Evolutionary conservation across 1,139 yeast species (phyloP).

Genomic region (Scheffersomyces cryptocercus): DNA sequence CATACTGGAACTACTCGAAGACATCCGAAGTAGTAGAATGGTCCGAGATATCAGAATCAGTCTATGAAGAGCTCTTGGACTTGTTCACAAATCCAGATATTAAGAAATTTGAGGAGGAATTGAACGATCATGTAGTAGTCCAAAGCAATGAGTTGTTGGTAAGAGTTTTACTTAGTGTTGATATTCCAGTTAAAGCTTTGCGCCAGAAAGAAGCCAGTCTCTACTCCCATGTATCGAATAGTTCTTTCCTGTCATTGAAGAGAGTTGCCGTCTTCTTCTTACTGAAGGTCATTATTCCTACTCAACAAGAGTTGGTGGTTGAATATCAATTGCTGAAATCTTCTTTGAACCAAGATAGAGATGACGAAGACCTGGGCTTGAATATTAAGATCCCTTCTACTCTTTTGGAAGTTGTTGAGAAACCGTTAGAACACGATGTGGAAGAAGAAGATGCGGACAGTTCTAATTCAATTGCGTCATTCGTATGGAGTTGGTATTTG

Average conservation of each 20-base stretch:
- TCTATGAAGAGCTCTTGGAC: slow-evolving; percentile 41
- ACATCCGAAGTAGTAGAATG: slow-evolving; percentile 26
- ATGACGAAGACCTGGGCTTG: slow-evolving; percentile 14
- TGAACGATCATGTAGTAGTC: slow-evolving; percentile 30
- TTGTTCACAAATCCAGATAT: slow-evolving; percentile 29
- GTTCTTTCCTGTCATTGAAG: slow-evolving; percentile 29
- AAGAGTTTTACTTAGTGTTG: slow-evolving; percentile 24
- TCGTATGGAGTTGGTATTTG: slow-evolving; percentile 72
- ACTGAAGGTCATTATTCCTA: slow-evolving; percentile 29
- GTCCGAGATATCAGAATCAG: slow-evolving; percentile 23
- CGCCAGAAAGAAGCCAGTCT: slow-evolving; percentile 17
- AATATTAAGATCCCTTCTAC: slow-evolving; percentile 35
- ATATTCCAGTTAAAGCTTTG: slow-evolving; percentile 14
- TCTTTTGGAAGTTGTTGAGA: slow-evolving; percentile 27
- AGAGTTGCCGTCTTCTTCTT: slow-evolving; percentile 41
- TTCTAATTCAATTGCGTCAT: slow-evolving; percentile 36
- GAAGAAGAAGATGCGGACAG: slow-evolving; percentile 35
- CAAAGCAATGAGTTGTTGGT: slow-evolving; percentile 36
- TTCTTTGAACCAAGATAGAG: slow-evolving; percentile 15
- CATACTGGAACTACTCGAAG: slow-evolving; percentile 21
- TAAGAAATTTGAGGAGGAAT: slow-evolving; percentile 12
- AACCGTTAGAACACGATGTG: slow-evolving; percentile 30
- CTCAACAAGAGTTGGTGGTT: slow-evolving; percentile 59
- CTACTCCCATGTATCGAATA: slow-evolving; percentile 20
- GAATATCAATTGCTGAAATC: slow-evolving; percentile 56